Evolutionary conservation across 176 grass and related monocot genomes (phyloP).

Genomic region (Oryza rufipogon): DNA sequence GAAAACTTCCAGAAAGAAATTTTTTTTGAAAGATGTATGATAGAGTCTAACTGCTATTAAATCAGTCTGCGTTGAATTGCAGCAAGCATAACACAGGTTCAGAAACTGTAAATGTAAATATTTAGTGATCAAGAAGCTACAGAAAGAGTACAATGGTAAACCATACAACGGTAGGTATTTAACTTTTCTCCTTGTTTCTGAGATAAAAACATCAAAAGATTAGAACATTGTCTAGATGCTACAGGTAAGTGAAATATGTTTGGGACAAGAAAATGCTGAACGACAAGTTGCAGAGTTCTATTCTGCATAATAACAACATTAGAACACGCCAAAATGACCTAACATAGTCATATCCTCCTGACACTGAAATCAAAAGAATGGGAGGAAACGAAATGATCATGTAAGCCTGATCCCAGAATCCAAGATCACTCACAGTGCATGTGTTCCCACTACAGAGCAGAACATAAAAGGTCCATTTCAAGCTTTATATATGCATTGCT

Average conservation of each 20-base stretch:
- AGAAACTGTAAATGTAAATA: not conserved
- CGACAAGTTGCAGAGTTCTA: not conserved
- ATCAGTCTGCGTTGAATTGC: not conserved
- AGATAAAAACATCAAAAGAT: conserved; percentile 12
- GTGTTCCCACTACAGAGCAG: conserved; percentile 1
- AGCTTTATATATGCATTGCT: not conserved
- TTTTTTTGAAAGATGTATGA: not conserved
- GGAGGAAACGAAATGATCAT: not conserved
- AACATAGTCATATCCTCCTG: not conserved
- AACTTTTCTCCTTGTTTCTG: not conserved
- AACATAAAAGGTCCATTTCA: no score
- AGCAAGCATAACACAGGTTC: conserved; percentile 16
- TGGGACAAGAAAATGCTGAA: not conserved
- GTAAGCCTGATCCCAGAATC: conserved; percentile 3
- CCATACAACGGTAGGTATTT: not conserved
- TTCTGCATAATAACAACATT: not conserved
- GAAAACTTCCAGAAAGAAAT: not conserved
- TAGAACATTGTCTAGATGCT: conserved; percentile 1
- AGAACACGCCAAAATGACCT: not conserved
- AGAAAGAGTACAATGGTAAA: not conserved
- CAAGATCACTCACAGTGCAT: not conserved
- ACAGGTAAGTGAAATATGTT: not conserved
- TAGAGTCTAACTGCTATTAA: not conserved
- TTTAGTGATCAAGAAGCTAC: not conserved
- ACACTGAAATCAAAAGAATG: conserved; percentile 10